Percentiles rank a stretch among this genome's conserved stretches.
These are phyloP conservation scores for Wallacemonas rigidus DNA, from an alignment of 208 protist genomes.

Conservation along the genomic window DNA sequence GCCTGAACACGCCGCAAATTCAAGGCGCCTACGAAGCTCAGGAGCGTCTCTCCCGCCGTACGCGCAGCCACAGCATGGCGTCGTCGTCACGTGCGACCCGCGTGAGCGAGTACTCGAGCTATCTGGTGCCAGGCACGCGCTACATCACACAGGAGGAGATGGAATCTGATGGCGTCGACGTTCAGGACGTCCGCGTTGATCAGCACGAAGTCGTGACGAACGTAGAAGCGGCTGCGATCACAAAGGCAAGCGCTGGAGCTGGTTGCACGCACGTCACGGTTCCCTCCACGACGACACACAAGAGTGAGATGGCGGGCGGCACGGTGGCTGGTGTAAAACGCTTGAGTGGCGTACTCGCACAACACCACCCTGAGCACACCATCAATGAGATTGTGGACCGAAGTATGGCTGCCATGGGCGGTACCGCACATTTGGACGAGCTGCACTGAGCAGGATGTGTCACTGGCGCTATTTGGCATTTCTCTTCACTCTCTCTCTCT, in stretches of 20 bases:
- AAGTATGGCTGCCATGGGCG: constrained; percentile 40
- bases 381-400: constrained; percentile 41
- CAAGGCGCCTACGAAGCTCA: constrained; percentile 13
- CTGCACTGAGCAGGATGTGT: background rate
- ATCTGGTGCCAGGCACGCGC: constrained; percentile 34
- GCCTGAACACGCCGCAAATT: constrained; percentile 37
- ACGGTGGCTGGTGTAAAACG: background rate
- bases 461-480: too few relatives aligned
- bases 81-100: background rate
- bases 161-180: constrained; percentile 5
- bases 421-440: background rate
- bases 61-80: constrained; percentile 9
- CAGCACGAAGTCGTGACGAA: background rate
- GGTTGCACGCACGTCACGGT: too few relatives aligned
- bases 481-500: too few relatives aligned
- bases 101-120: constrained; percentile 40
- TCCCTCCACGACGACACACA: too few relatives aligned
- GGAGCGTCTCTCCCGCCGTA: background rate
- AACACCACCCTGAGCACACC: constrained; percentile 26
- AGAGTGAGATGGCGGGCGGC: background rate
- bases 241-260: too few relatives aligned
- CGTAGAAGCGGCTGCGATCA: too few relatives aligned
- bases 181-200: background rate
- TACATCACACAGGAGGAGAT: constrained; percentile 44
- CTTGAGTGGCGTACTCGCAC: background rate